Evolutionary conservation across 257 asterid species (phyloP), one percentile per base, ranked within the genome.

Genomic region (Oldenlandia corymbosa): DNA sequence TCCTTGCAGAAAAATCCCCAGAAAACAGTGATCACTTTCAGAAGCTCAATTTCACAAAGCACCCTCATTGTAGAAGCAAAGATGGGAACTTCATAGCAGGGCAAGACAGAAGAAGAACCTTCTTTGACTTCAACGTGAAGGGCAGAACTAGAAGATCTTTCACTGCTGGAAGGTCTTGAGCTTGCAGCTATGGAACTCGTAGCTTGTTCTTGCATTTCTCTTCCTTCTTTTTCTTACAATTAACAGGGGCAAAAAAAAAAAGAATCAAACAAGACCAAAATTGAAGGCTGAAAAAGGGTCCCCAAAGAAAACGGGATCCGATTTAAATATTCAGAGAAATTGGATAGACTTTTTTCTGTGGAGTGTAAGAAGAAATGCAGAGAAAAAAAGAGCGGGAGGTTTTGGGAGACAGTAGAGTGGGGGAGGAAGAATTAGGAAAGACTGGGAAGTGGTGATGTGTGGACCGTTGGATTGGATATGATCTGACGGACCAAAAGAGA

Each of bases 111-210:
- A 57, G 55, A 63, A 42, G 57, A 49, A 84, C 98, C 96, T 84
- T 84, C 94, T 85, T 83, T 91, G 68, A 80, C 72, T 70, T 84
- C 95, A 66, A 68, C 62, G 47, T 85, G 91, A 68, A 82, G 91
- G 9, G 95, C 95, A 27, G 96, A 84, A 78, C 96, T 88, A 4
- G 98, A 91, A 73, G 98, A 91, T 81, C 96, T 85, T 73, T 91
- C 98, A 59, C 96, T 91, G 32, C 98, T 91, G 5, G 98, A 91
- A 61, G 91, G 98, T 73, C 82, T 54, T 43, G 96, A 91, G 77
- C 79, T 83, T 3, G 91, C 86, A 13, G 95, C 91, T 64, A 91
- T 28, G 16, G 97, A 88, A 69, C 93, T 86, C n/a, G 94, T 73
- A 18, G 91, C 84, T 74, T 79, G 97, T 50, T 91, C 98, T 71